A percentile compares a stretch with the other conserved stretches of the same genome.
Conservation (phyloP, 345 rosid genomes). For the Garcia nutans region DNA sequence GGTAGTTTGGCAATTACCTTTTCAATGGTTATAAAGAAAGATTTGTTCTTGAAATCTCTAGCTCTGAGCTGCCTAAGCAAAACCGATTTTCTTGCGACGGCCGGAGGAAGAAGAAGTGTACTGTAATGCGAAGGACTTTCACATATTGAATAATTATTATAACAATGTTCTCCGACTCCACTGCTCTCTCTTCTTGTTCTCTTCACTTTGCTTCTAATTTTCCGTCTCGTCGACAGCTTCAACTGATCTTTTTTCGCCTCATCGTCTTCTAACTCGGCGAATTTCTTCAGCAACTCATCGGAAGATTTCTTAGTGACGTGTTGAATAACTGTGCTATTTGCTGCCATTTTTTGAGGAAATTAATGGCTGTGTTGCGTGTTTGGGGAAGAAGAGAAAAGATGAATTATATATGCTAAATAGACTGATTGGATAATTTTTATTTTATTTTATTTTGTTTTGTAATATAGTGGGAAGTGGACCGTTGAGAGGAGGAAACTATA, state of each 20-base stretch:
- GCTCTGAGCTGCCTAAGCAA: slow-evolving; percentile 46
- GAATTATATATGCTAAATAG: no score
- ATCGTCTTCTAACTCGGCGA: slow-evolving; percentile 47
- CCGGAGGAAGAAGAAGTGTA: slow-evolving; percentile 52
- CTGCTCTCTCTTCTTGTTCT: slow-evolving; percentile 14
- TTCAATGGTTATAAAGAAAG: slow-evolving; percentile 55
- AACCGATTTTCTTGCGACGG: slow-evolving; percentile 35
- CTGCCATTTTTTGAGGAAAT: no score
- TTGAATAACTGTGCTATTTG: slow-evolving; percentile 27
- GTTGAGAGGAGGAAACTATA: slow-evolving; percentile 37
- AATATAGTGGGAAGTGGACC: slow-evolving; percentile 49
- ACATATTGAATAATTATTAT: neutral
- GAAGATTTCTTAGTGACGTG: slow-evolving; percentile 74
- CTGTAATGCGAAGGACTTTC: slow-evolving; percentile 22
- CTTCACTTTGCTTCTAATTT: slow-evolving; percentile 18
- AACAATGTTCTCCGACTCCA: neutral
- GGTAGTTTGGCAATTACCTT: slow-evolving; percentile 38
- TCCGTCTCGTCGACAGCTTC: slow-evolving; percentile 35
- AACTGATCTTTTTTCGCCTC: neutral
- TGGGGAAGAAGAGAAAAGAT: no score
- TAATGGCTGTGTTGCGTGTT: no score
- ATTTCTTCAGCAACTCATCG: slow-evolving; percentile 80
- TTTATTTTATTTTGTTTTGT: neutral
- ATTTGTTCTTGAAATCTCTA: slow-evolving; percentile 47
- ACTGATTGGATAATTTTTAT: no score